phyloP scores from a whole-genome alignment of 78 protist species.

The Chrysochromulina parva region DNA sequence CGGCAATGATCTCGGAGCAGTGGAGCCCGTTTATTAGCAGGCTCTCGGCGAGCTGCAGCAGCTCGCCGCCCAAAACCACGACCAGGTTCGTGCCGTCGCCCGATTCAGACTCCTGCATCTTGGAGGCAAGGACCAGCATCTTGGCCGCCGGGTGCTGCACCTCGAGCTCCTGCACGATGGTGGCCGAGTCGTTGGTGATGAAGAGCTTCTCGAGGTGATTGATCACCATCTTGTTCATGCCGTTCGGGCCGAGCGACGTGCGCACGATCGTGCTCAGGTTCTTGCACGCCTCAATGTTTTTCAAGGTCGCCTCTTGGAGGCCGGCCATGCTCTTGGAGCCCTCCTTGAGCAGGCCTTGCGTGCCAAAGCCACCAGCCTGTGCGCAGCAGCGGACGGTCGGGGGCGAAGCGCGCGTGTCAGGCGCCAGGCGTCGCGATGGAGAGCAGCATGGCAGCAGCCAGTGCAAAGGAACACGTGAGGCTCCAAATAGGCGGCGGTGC shows the following conservation, averaged over 20 bases:
- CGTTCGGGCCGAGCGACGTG: slow-evolving; percentile 98
- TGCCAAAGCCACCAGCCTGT: slow-evolving; percentile 1
- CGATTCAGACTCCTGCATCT: slow-evolving; percentile 92
- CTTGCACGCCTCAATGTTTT: slow-evolving; percentile 94
- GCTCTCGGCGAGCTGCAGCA: slow-evolving; percentile 88
- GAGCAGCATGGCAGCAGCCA: too few relatives aligned
- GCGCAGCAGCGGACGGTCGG: too few relatives aligned
- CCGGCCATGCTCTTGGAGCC: slow-evolving; percentile 61
- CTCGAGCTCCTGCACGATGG: slow-evolving; percentile 88
- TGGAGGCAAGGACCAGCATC: slow-evolving; percentile 91
- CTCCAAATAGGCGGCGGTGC: too few relatives aligned
- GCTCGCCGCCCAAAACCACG: slow-evolving; percentile 94
- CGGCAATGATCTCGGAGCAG: slow-evolving; percentile 87
- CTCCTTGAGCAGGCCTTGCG: slow-evolving; percentile 57
- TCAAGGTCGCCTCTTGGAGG: slow-evolving; percentile 90
- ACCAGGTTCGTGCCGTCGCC: slow-evolving; percentile 99
- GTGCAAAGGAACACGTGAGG: too few relatives aligned
- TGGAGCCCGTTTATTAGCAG: slow-evolving; percentile 86
- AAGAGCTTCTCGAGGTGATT: slow-evolving; percentile 97
- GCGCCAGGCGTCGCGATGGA: too few relatives aligned
- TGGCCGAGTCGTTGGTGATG: slow-evolving; percentile 98
- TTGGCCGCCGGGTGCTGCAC: slow-evolving; percentile 98
- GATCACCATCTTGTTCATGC: slow-evolving; percentile 97
- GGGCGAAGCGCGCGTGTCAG: too few relatives aligned
- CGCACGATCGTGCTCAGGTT: slow-evolving; percentile 86